Base-by-base conservation (phyloP, 2,329 filamentous ascomycete genomes). In the Beauveria varroae region DNA sequence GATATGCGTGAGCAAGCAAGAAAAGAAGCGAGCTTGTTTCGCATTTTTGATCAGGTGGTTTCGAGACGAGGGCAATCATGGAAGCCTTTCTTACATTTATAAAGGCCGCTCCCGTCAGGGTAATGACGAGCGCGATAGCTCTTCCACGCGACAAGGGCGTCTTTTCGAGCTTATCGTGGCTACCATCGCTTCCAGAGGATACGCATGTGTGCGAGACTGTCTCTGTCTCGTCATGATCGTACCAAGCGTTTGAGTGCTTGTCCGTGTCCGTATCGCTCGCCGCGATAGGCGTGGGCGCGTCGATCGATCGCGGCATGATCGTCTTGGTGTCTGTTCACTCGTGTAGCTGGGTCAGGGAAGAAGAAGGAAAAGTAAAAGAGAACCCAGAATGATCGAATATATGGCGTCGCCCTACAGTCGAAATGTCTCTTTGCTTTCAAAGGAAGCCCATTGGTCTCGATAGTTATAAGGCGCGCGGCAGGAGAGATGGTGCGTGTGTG, bases 31-130 rank as follows among this genome's bases (percentile, higher is more conserved):
- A 34, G 41, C 5, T 28, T 41, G 55, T 57, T 50, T 59, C 24
- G 30, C 8, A 51, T 46, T 40, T 43, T 14, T n/a, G 14, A 16
- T 44, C 49, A 52, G n/a, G 40, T 41, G 30, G 68, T 66, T 30
- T 34, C 28, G 24, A 26, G 24, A 20, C 18, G 22, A 24, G 57
- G 6, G 18, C 24, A 20, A 41, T 9, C 18, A 37, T 40, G 51
- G 14, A n/a, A 30, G 10, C 30, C 10, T 16, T 41, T 28, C 69
- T 67, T 67, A 81, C 82, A 63, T 85, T 85, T 64, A 82, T 72
- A 66, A 85, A 85, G 10, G 78, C 79, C 10, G 82, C 82, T 4
- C 82, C 82, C 0, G 81, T 79, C 6, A 83, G 73, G 0, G 81
- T 84, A 1, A 76, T 75, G 5, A 84, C 82, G 12, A 85, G 74